phyloP scores from a whole-genome alignment of 108 stramenopile genomes.

The Aurantiochytrium sp. region DNA sequence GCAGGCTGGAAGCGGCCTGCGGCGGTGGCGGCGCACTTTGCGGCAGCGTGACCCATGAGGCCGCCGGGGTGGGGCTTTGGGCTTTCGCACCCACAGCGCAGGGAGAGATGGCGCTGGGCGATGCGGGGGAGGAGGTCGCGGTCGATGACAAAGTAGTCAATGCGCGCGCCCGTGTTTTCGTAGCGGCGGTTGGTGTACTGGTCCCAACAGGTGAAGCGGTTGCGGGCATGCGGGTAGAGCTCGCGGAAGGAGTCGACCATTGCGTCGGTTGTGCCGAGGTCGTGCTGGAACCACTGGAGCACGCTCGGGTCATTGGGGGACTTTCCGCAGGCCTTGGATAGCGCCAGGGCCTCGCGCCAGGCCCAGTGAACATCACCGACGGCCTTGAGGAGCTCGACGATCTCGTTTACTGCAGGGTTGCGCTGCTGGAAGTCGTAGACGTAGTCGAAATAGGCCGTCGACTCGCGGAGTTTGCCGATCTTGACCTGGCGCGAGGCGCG shows the following conservation, averaged over 20 bases:
- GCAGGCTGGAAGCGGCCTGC: conserved; percentile 65
- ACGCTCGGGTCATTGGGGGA: conserved; percentile 58
- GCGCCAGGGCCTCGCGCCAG: conserved; percentile 49
- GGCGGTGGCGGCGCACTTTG: conserved; percentile 70
- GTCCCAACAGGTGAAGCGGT: conserved; percentile 82
- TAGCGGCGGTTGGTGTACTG: conserved; percentile 76
- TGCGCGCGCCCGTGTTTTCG: conserved; percentile 74
- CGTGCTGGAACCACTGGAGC: conserved; percentile 60
- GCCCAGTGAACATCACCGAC: neutral
- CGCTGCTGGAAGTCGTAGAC: neutral
- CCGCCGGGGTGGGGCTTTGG: conserved; percentile 38
- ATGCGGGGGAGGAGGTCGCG: conserved; percentile 32
- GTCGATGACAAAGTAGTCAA: conserved; percentile 80
- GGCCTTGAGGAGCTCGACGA: neutral
- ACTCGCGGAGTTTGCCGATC: neutral
- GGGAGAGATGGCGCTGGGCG: neutral
- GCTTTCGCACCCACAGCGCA: conserved; percentile 57
- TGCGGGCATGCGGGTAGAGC: conserved; percentile 73
- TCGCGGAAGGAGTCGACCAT: conserved; percentile 80
- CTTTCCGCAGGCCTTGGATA: conserved; percentile 50
- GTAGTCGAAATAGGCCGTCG: neutral
- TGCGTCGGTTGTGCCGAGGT: conserved; percentile 60
- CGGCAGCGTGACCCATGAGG: conserved; percentile 67
- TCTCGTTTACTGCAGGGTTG: neutral
- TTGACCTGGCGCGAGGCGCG: neutral